Evolutionary conservation across 2,329 filamentous ascomycete genomes (phyloP), one percentile per base, ranked within the genome.

Genomic region (Pseudogymnoascus sp.): DNA sequence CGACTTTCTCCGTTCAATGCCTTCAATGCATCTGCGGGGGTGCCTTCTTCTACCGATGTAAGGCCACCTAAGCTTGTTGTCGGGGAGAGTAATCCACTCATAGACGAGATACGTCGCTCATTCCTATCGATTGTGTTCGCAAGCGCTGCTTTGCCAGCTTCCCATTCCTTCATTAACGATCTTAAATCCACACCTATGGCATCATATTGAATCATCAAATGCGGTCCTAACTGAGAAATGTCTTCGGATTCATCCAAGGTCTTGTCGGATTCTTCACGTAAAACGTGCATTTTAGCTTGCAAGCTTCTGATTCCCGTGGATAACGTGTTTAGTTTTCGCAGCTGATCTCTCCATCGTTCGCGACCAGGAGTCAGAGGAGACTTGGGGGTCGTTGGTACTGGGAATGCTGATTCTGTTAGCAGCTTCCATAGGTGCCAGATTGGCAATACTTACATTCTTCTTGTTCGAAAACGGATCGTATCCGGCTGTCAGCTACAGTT

Each of bases 261-360:
- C 65, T 85, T 85, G 71, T 90, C 91, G 0, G 92, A 96, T 74
- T 97, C 92, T 74, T 99, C 95, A 60, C 91, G 87, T 62, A 97
- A 78, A 7, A 99, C 81, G 65, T 96, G 92, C 78, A 99, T 86
- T 75, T 97, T 99, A 37, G 95, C 95, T 75, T 97, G 93, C 59
- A 99, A 81, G 10, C 91, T 90, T 29, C 93, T 88, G 65, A 97
- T 96, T 15, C 92, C 93, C 63, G 92, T 90, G 0, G 92, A 96
- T 35, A 99, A 81, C 0, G 89, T 90, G 71, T 90, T 91, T 44
- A 99, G 84, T 72, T 96, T 93, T 65, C 91, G 88, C 64, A 97
- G 83, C 73, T 96, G 93, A 62, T 89, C 88, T 63, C 93, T 88
- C 80, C 93, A 88, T 65, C 91, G 86, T 71, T 97, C 92, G 62